A percentile compares a stretch with the other conserved stretches of the same genome.
Evolutionary conservation across 2,329 filamentous ascomycete genomes (phyloP).

Genomic region (Exophiala phaeomuriformis): DNA sequence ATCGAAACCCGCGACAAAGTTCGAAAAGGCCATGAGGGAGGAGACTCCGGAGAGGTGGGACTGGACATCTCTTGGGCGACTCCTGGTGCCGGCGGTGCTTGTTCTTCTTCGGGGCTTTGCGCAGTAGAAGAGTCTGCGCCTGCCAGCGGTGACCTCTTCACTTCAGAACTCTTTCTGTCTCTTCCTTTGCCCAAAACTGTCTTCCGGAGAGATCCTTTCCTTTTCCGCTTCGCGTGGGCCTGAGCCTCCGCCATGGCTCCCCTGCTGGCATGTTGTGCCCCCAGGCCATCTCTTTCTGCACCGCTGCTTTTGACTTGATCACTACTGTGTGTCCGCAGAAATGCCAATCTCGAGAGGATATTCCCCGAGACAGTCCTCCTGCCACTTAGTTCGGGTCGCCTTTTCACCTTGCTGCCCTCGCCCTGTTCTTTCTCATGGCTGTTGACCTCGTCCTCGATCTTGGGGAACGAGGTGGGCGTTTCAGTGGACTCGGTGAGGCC

Average conservation of each 20-base stretch:
- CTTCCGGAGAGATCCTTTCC: slow-evolving; percentile 80
- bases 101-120: slow-evolving; percentile 18
- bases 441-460: slow-evolving; percentile 21
- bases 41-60: slow-evolving; percentile 22
- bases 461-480: slow-evolving; percentile 22
- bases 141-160: slow-evolving; percentile 42
- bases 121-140: slow-evolving; percentile 19
- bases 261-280: slow-evolving; percentile 27
- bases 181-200: slow-evolving; percentile 70
- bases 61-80: slow-evolving; percentile 15
- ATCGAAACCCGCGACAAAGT: slow-evolving; percentile 26
- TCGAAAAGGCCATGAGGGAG: slow-evolving; percentile 25
- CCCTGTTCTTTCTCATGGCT: slow-evolving; percentile 19
- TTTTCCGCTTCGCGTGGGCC: slow-evolving; percentile 49
- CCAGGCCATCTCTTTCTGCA: slow-evolving; percentile 26
- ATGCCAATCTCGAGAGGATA: slow-evolving; percentile 62
- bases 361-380: slow-evolving; percentile 55
- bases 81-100: slow-evolving; percentile 18
- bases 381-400: slow-evolving; percentile 31
- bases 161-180: slow-evolving; percentile 49
- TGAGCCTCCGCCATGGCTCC: slow-evolving; percentile 46
- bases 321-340: slow-evolving; percentile 49
- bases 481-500: slow-evolving; percentile 16
- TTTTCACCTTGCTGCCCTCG: slow-evolving; percentile 15
- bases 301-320: slow-evolving; percentile 32